Conservation (phyloP, 1,284 basidiomycete species). For the Phylloboletellus chloephorus region DNA sequence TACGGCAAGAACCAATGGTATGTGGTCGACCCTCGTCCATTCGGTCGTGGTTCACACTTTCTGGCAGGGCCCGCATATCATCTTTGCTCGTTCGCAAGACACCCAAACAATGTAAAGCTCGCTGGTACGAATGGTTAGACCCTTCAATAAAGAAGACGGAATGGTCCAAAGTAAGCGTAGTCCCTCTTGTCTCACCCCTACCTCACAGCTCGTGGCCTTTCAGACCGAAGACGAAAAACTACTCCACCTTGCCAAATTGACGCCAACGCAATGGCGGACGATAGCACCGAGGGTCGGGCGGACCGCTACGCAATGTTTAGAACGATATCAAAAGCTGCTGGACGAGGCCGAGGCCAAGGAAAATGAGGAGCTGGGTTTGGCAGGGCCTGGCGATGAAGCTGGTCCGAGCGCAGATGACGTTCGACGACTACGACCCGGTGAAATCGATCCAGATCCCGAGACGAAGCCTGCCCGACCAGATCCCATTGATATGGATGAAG, state of each 20-base stretch:
- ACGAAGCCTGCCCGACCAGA: constrained; percentile 97
- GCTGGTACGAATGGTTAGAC: constrained; percentile 99
- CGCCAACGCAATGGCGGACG: constrained; percentile 99
- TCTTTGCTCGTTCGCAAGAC: constrained; percentile 97
- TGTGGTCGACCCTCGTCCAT: constrained; percentile 16
- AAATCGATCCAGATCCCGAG: constrained; percentile 99
- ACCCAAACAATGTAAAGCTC: constrained; percentile 98
- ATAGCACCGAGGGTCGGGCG: constrained; percentile 98
- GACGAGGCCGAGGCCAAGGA: constrained; percentile 97
- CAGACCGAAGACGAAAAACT: constrained; percentile 98
- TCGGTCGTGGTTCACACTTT: constrained; percentile 4
- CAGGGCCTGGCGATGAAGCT: constrained; percentile 76
- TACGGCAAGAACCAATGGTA: constrained; percentile 96
- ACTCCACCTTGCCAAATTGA: constrained; percentile 94
- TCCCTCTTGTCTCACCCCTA: neutral
- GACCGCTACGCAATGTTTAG: constrained; percentile 98
- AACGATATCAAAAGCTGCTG: constrained; percentile 95
- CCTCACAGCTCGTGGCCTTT: constrained; percentile 5
- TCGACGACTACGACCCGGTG: constrained; percentile 85
- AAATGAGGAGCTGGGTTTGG: constrained; percentile 85
- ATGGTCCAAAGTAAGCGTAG: constrained; percentile 79
- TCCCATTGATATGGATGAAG: constrained; percentile 99
- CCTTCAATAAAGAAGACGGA: constrained; percentile 99
- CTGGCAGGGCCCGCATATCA: constrained; percentile 91
- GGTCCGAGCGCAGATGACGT: constrained; percentile 90